Conservation (phyloP, 192 early-diverging fungal genomes). For the Coemansia sp. region DNA sequence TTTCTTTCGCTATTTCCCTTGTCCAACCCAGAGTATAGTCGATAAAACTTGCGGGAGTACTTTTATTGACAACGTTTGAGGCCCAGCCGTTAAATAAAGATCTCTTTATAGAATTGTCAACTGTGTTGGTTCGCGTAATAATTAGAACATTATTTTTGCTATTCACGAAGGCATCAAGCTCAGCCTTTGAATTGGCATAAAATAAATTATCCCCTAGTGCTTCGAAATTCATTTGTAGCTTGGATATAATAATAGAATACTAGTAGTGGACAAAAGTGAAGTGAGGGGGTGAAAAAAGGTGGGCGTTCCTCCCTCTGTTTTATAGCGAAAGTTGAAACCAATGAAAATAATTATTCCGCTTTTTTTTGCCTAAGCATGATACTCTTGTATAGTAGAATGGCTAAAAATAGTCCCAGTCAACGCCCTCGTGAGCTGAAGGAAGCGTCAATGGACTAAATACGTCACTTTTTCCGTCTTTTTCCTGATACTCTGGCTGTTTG, state of each 20-base stretch:
- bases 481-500: too few relatives aligned
- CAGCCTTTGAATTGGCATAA: background rate
- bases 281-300: background rate
- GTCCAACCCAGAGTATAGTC: background rate
- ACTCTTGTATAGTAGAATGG: too few relatives aligned
- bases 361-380: too few relatives aligned
- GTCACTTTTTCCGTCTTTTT: too few relatives aligned
- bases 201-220: background rate
- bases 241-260: background rate
- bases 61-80: background rate
- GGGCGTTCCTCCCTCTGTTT: background rate
- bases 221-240: background rate
- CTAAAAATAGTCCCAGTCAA: too few relatives aligned
- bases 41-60: background rate
- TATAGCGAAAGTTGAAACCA: background rate
- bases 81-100: background rate
- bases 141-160: background rate
- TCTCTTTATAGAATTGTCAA: background rate
- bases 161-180: background rate
- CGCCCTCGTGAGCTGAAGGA: too few relatives aligned
- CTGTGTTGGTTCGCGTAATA: background rate
- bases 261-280: background rate
- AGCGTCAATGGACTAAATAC: too few relatives aligned
- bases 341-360: too few relatives aligned
- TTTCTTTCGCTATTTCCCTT: background rate